Percentiles rank a stretch among this genome's conserved stretches.
phyloP scores from a whole-genome alignment of 768 basidiomycete genomes.

The Podaxis rugospora region DNA sequence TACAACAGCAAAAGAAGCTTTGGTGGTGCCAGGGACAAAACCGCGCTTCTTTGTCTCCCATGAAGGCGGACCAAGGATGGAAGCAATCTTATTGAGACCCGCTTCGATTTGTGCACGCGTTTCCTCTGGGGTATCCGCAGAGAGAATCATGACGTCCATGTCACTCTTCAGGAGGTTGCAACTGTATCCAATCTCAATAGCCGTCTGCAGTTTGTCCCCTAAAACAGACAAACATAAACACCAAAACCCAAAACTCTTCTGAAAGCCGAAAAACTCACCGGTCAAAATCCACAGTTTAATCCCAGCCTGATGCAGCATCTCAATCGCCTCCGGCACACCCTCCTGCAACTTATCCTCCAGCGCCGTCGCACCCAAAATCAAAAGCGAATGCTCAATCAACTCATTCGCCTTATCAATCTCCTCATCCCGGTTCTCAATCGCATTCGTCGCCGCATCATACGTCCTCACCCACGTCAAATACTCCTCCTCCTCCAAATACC shows the following conservation, averaged over 20 bases:
- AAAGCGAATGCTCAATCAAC: slow-evolving; percentile 73
- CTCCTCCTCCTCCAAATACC: slow-evolving; percentile 77
- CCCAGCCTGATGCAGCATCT: slow-evolving; percentile 84
- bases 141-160: slow-evolving; percentile 98
- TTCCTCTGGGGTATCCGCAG: slow-evolving; percentile 71
- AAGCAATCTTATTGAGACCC: slow-evolving; percentile 91
- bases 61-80: slow-evolving; percentile 72
- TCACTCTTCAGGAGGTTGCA: slow-evolving; percentile 92
- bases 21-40: slow-evolving; percentile 51
- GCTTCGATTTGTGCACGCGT: slow-evolving; percentile 87
- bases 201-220: slow-evolving; percentile 98
- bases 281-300: slow-evolving; percentile 99
- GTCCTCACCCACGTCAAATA: slow-evolving; percentile 74
- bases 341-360: slow-evolving; percentile 97
- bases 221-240: background rate
- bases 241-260: background rate
- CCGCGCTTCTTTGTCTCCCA: slow-evolving; percentile 58
- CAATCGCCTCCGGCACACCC: slow-evolving; percentile 96
- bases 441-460: slow-evolving; percentile 79
- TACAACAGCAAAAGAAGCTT: slow-evolving; percentile 86
- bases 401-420: slow-evolving; percentile 88
- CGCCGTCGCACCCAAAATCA: slow-evolving; percentile 92
- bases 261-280: slow-evolving; percentile 37
- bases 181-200: slow-evolving; percentile 96
- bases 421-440: slow-evolving; percentile 80